Conservation (phyloP, 2,329 filamentous ascomycete genomes). For the Ophiostoma ips region DNA sequence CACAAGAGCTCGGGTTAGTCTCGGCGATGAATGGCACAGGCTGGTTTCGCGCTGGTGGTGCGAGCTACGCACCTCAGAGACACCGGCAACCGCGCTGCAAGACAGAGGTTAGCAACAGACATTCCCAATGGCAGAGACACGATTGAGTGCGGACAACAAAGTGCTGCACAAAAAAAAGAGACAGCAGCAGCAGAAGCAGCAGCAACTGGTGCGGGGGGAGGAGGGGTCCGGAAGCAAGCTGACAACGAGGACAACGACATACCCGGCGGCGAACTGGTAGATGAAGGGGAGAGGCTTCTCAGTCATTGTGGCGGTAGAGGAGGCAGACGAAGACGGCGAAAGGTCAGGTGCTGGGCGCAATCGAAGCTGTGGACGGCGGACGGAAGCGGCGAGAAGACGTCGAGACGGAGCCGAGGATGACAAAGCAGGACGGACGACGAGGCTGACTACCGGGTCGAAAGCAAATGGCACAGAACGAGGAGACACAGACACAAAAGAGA, state of each 20-base stretch:
- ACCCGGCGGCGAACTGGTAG: constrained; percentile 90
- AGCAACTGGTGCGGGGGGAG: not conserved
- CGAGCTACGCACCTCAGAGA: constrained; percentile 66
- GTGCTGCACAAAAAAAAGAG: not conserved
- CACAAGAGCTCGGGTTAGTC: constrained; percentile 4
- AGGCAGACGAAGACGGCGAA: not conserved
- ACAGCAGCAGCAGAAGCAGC: not conserved
- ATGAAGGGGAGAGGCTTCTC: constrained; percentile 72
- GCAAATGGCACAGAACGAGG: not conserved
- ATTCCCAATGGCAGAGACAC: not conserved
- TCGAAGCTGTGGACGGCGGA: not conserved
- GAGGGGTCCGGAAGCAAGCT: not conserved
- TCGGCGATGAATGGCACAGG: not conserved
- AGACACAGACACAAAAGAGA: constrained; percentile 2
- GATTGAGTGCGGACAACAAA: not conserved
- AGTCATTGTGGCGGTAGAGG: constrained; percentile 38
- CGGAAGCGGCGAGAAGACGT: not conserved
- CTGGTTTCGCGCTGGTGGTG: not conserved
- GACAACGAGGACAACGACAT: constrained; percentile 14
- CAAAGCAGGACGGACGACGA: not conserved
- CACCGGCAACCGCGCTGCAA: constrained; percentile 80
- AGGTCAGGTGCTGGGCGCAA: not conserved
- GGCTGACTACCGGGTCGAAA: not conserved
- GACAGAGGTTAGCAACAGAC: constrained; percentile 17
- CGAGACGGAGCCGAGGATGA: not conserved